These are phyloP conservation scores for Cryphonectria radicalis DNA, from an alignment of 2,329 filamentous ascomycete species.

Conservation along the genomic window DNA sequence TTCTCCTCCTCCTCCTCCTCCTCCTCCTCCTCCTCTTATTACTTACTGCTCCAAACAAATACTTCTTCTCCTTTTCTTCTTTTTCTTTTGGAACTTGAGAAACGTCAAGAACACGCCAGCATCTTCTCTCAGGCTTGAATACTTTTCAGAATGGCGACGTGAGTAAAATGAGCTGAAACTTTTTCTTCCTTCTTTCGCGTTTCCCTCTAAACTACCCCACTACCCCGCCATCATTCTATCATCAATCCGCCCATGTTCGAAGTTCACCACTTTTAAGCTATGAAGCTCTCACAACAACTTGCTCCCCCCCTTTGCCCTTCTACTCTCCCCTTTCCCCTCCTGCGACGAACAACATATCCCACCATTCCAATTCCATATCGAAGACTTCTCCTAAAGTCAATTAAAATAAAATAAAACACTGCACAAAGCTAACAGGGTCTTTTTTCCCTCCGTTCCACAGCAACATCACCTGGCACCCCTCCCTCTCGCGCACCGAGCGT, in stretches of 20 bases:
- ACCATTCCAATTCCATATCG: too few relatives aligned
- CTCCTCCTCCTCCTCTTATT: neutral
- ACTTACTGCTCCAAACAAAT: conserved; percentile 2
- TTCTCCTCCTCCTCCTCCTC: neutral
- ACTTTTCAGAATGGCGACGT: conserved; percentile 34
- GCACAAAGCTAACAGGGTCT: conserved; percentile 17
- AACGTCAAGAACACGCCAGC: neutral
- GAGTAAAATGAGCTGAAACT: conserved; percentile 9
- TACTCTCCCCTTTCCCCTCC: neutral
- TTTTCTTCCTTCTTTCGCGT: neutral
- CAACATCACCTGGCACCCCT: conserved; percentile 90
- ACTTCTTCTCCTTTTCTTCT: neutral
- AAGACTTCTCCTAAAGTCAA: too few relatives aligned
- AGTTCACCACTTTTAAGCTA: conserved; percentile 2
- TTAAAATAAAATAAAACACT: too few relatives aligned
- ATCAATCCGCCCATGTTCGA: conserved; percentile 18
- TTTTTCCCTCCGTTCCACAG: conserved; percentile 48
- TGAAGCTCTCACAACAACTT: conserved; percentile 17
- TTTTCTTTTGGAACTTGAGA: neutral
- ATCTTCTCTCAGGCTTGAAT: conserved; percentile 1
- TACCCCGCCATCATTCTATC: conserved; percentile 30
- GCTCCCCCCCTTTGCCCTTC: neutral
- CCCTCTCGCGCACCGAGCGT: conserved; percentile 78
- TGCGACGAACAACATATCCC: neutral
- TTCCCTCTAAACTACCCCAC: conserved; percentile 32